phyloP scores from a whole-genome alignment of 805 yeast genomes.

The Kurtzmaniella fragi region DNA sequence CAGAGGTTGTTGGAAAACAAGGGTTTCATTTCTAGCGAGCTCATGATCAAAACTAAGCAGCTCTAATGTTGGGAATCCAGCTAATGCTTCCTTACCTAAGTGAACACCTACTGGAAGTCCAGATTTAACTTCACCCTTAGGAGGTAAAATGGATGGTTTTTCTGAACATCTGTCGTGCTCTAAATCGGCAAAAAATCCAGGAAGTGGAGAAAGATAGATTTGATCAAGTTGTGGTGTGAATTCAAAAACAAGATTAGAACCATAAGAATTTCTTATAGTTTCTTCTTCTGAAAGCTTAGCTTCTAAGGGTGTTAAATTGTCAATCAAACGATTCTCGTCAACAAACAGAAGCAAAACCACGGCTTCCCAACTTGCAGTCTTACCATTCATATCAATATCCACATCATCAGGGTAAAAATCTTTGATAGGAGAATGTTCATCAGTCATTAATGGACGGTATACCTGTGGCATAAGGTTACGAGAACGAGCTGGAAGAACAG shows the following conservation, averaged over 20 bases:
- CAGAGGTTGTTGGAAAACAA: conserved; percentile 81
- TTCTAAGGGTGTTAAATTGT: conserved; percentile 67
- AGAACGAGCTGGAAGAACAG: conserved; percentile 93
- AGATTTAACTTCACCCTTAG: conserved; percentile 36
- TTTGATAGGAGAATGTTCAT: conserved; percentile 75
- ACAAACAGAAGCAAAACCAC: conserved; percentile 91
- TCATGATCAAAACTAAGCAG: conserved; percentile 58
- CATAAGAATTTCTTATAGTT: conserved; percentile 65
- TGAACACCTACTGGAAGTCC: conserved; percentile 62
- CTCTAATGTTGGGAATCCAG: conserved; percentile 86
- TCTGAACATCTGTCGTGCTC: conserved; percentile 78
- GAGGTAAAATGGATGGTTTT: conserved; percentile 47
- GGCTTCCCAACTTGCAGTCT: conserved; percentile 96
- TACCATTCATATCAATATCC: conserved; percentile 87
- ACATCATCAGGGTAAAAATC: conserved; percentile 91
- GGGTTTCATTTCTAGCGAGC: conserved; percentile 57
- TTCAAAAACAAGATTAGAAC: conserved; percentile 60
- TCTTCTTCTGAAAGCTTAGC: conserved; percentile 64
- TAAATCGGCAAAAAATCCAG: conserved; percentile 71
- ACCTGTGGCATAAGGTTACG: conserved; percentile 69
- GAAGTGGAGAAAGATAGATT: conserved; percentile 69
- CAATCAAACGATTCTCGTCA: conserved; percentile 69
- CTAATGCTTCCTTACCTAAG: conserved; percentile 64
- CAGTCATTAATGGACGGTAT: conserved; percentile 80
- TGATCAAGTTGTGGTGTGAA: conserved; percentile 73